phyloP scores from a whole-genome alignment of 1,284 basidiomycete genomes.

The Leccinum fuscescens region DNA sequence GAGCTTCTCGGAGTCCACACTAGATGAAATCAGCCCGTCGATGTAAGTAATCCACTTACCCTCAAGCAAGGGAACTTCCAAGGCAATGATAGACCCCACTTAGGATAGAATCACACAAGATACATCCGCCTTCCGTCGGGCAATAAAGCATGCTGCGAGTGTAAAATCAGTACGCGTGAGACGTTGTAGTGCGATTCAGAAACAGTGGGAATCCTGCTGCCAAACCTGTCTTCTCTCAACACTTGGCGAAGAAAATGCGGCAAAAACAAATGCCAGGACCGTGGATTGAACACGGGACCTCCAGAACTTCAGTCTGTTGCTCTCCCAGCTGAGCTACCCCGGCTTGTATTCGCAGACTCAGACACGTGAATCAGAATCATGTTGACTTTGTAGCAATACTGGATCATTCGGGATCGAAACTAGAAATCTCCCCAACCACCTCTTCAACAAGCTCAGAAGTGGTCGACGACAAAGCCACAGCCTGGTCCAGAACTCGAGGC shows the following conservation, averaged over 20 bases:
- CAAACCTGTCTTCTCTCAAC: too few relatives aligned
- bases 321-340: slow-evolving; percentile 41
- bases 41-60: too few relatives aligned
- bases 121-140: neutral
- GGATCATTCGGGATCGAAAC: slow-evolving; percentile 23
- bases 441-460: slow-evolving; percentile 24
- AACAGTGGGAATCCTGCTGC: too few relatives aligned
- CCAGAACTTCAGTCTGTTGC: slow-evolving; percentile 64
- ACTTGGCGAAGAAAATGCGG: neutral
- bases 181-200: too few relatives aligned
- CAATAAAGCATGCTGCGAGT: neutral
- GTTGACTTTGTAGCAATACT: neutral
- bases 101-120: neutral
- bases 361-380: neutral
- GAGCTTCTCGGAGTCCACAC: too few relatives aligned
- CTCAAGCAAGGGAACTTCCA: neutral
- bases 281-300: slow-evolving; percentile 61
- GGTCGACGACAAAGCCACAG: slow-evolving; percentile 4
- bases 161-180: neutral
- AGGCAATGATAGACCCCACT: neutral
- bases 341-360: neutral
- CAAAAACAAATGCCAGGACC: slow-evolving; percentile 42
- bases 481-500: neutral
- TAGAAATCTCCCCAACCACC: slow-evolving; percentile 34
- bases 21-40: too few relatives aligned